These are phyloP conservation scores for Venturiaceae sp. DNA, from an alignment of 2,329 filamentous ascomycete genomes.

Conservation along the genomic window DNA sequence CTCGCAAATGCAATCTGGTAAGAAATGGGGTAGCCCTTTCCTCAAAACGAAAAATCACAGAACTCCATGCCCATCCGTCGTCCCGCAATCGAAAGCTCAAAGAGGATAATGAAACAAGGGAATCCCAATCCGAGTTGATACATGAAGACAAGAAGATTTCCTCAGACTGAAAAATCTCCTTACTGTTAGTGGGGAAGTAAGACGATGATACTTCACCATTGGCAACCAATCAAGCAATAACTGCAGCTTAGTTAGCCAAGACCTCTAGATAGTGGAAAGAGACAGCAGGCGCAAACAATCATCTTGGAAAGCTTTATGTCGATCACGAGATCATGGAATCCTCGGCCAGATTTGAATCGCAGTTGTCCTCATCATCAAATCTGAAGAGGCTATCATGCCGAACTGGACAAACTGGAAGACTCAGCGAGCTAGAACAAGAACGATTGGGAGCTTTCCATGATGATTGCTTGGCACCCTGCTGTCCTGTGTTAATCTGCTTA, in stretches of 20 bases:
- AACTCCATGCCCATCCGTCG: background rate
- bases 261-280: background rate
- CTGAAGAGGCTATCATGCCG: too few species aligned
- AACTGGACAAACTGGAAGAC: too few species aligned
- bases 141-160: background rate
- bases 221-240: slow-evolving; percentile 1
- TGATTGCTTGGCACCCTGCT: background rate
- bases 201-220: too few species aligned
- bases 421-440: background rate
- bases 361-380: too few species aligned
- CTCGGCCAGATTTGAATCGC: too few species aligned
- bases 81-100: background rate
- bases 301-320: too few species aligned
- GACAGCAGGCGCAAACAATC: background rate
- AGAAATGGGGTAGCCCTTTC: background rate
- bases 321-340: too few species aligned
- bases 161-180: too few species aligned
- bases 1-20: background rate
- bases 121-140: background rate
- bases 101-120: background rate
- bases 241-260: background rate
- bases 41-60: background rate
- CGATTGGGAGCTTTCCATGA: background rate
- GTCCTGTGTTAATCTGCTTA: background rate
- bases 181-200: too few species aligned